Percentiles rank a stretch among this genome's conserved stretches.
phyloP scores from a whole-genome alignment of 306 rosid genomes.

The Astragalus membranaceus region DNA sequence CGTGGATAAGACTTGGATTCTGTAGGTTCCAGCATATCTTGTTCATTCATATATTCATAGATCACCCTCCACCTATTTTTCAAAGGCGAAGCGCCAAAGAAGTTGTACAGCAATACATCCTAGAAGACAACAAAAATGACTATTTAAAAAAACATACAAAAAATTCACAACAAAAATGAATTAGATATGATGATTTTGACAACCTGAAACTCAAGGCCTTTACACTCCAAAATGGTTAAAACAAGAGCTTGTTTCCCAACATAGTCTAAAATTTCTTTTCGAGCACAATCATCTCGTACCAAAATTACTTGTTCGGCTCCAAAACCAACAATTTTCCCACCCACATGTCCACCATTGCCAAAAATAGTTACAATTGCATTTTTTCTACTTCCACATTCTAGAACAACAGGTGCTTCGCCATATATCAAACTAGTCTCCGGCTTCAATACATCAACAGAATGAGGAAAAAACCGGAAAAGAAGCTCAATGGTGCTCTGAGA shows the following conservation, averaged over 20 bases:
- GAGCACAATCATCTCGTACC: constrained; percentile 61
- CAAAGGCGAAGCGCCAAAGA: constrained; percentile 59
- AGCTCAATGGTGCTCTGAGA: constrained; percentile 66
- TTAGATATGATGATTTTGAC: background rate
- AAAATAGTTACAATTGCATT: constrained; percentile 63
- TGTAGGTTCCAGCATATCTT: constrained; percentile 37
- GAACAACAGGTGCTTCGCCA: constrained; percentile 66
- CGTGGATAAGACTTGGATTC: constrained; percentile 18
- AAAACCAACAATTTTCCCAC: constrained; percentile 55
- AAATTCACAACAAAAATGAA: background rate
- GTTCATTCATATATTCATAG: constrained; percentile 56
- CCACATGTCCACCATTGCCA: constrained; percentile 38
- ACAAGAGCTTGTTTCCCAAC: constrained; percentile 80
- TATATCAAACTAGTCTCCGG: constrained; percentile 67
- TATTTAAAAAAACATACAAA: background rate
- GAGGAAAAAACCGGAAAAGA: constrained; percentile 63
- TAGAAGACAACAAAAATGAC: background rate
- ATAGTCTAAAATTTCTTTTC: constrained; percentile 31
- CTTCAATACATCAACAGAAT: constrained; percentile 51
- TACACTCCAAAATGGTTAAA: constrained; percentile 66
- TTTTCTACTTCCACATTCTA: constrained; percentile 42
- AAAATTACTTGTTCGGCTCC: constrained; percentile 82
- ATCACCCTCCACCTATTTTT: constrained; percentile 67
- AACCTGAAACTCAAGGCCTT: constrained; percentile 91
- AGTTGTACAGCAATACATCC: constrained; percentile 74